These are phyloP conservation scores for Barnettozyma siamensis DNA, from an alignment of 805 yeast species.

Conservation along the genomic window DNA sequence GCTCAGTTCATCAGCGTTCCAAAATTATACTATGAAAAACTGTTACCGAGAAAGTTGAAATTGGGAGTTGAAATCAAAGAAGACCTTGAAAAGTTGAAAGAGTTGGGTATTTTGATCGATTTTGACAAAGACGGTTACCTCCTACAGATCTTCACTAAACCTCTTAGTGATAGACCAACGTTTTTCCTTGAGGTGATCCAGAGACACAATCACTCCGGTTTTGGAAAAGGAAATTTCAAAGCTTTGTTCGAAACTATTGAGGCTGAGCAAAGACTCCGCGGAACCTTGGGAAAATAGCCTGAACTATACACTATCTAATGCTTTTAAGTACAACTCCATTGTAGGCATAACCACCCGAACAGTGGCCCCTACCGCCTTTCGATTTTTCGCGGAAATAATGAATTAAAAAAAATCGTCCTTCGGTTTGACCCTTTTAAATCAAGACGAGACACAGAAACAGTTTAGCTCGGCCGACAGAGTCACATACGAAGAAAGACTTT, in stretches of 20 bases:
- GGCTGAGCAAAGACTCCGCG: conserved; percentile 65
- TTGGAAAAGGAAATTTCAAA: conserved; percentile 85
- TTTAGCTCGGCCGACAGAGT: neutral
- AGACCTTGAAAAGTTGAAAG: conserved; percentile 41
- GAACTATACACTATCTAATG: neutral
- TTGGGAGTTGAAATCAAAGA: conserved; percentile 47
- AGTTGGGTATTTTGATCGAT: conserved; percentile 63
- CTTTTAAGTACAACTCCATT: too few relatives aligned
- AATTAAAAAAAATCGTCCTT: neutral
- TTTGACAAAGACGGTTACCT: conserved; percentile 75
- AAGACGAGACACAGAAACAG: neutral
- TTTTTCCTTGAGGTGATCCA: conserved; percentile 78
- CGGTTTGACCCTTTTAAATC: neutral
- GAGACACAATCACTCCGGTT: conserved; percentile 73
- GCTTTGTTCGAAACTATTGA: conserved; percentile 78
- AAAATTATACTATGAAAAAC: conserved; percentile 45
- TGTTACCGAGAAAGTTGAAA: conserved; percentile 38
- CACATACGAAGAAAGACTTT: neutral
- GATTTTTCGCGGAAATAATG: neutral
- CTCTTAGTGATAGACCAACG: conserved; percentile 74
- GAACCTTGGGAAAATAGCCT: conserved; percentile 40
- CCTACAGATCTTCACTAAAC: conserved; percentile 74
- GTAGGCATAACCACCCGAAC: too few relatives aligned
- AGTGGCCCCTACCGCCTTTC: neutral
- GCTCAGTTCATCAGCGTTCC: conserved; percentile 64